These are phyloP conservation scores for Sutorius australiensis DNA, from an alignment of 768 basidiomycete species.

Conservation along the genomic window DNA sequence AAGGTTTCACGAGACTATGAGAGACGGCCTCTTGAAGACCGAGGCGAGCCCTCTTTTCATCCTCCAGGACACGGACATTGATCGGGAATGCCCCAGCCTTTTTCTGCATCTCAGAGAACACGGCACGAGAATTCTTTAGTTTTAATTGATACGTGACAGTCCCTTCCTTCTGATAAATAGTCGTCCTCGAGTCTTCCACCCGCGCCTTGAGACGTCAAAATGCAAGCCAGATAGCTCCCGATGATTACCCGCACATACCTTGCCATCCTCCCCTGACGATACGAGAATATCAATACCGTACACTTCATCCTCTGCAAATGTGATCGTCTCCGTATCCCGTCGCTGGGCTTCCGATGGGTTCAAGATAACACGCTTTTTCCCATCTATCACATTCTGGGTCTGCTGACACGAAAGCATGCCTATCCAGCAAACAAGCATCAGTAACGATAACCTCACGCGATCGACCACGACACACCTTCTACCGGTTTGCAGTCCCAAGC, in stretches of 20 bases:
- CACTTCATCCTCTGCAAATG: conserved; percentile 91
- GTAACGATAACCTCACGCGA: neutral
- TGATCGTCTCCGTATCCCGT: conserved; percentile 78
- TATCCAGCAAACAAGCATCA: conserved; percentile 24
- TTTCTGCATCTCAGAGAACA: conserved; percentile 96
- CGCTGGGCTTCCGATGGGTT: conserved; percentile 85
- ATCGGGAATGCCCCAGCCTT: conserved; percentile 98
- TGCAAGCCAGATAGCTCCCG: neutral
- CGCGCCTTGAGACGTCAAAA: conserved; percentile 61
- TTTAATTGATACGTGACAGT: conserved; percentile 91
- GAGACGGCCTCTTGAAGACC: conserved; percentile 95
- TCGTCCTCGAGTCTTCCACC: conserved; percentile 83
- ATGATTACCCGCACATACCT: conserved; percentile 45
- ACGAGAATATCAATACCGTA: conserved; percentile 93
- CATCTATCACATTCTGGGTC: conserved; percentile 90
- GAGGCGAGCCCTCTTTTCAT: conserved; percentile 93
- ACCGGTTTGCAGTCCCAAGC: conserved; percentile 88
- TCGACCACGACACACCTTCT: conserved; percentile 60
- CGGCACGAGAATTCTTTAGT: conserved; percentile 95
- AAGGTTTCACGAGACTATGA: conserved; percentile 90
- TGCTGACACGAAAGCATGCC: conserved; percentile 96
- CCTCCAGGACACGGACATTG: conserved; percentile 89
- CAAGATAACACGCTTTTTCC: conserved; percentile 91
- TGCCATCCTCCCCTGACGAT: conserved; percentile 85
- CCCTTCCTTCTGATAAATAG: conserved; percentile 88